These are phyloP conservation scores for Malus fusca DNA, from an alignment of 306 rosid species.

Conservation along the genomic window DNA sequence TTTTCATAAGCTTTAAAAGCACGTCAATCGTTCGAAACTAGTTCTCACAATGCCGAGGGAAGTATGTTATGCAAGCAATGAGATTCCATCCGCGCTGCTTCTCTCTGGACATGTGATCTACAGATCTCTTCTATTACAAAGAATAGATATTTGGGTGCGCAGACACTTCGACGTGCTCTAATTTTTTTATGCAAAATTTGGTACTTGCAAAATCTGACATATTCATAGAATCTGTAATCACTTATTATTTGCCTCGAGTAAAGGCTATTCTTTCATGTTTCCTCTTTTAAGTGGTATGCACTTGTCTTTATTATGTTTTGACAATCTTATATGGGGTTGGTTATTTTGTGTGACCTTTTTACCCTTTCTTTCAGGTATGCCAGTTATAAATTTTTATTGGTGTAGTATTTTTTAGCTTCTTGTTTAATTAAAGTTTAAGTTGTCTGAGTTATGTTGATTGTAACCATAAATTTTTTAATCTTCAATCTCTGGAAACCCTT, in stretches of 20 bases:
- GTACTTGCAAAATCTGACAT: not conserved
- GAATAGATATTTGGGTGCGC: not conserved
- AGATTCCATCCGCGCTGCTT: not conserved
- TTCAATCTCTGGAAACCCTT: not conserved
- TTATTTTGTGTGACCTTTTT: not conserved
- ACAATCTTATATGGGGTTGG: not conserved
- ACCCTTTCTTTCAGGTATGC: not conserved
- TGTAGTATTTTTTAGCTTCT: not conserved
- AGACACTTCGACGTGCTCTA: not conserved
- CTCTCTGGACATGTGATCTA: not conserved
- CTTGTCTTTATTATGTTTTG: not conserved
- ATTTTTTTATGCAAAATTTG: not conserved
- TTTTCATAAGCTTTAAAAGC: not conserved
- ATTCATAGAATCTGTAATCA: not conserved
- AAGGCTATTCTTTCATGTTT: not conserved
- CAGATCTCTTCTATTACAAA: not conserved
- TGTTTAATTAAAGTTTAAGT: not conserved
- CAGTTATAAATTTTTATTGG: not conserved
- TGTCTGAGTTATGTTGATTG: not conserved
- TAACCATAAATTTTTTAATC: not conserved
- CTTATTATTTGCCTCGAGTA: not conserved
- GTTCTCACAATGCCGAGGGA: not conserved
- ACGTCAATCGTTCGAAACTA: not conserved
- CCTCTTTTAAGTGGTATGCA: not conserved
- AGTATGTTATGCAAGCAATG: not conserved